A percentile compares a stretch with the other conserved stretches of the same genome.
Evolutionary conservation across 768 basidiomycete species (phyloP).

Genomic region (Phaffia australis): DNA sequence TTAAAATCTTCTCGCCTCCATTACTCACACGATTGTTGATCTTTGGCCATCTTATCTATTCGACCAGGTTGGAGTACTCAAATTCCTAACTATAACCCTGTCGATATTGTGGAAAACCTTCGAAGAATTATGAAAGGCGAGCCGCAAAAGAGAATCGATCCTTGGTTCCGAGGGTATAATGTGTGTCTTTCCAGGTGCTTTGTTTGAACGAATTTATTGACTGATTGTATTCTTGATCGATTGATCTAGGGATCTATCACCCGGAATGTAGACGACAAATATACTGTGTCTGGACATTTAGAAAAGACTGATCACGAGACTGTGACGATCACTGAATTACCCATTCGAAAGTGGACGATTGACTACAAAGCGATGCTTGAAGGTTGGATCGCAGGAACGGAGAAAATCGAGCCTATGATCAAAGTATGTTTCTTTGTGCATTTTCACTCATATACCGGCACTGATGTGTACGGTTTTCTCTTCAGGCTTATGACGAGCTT

Average conservation of each 20-base stretch:
- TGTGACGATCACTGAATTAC: constrained; percentile 87
- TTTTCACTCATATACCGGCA: too few relatives aligned
- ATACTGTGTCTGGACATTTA: constrained; percentile 62
- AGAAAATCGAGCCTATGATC: constrained; percentile 67
- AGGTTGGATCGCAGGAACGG: constrained; percentile 58
- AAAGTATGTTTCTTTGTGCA: constrained; percentile 46
- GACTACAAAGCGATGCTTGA: constrained; percentile 87
- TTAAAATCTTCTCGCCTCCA: not conserved
- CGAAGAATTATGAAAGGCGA: constrained; percentile 75
- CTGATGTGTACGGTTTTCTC: too few relatives aligned
- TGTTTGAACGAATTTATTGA: not conserved
- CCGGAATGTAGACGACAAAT: constrained; percentile 45
- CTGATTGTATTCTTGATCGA: not conserved
- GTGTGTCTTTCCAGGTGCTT: constrained; percentile 29
- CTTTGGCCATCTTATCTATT: constrained; percentile 2
- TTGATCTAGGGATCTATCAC: constrained; percentile 16
- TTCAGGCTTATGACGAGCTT: constrained; percentile 84
- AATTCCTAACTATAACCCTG: constrained; percentile 84
- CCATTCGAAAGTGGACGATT: constrained; percentile 90
- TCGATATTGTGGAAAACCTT: constrained; percentile 77
- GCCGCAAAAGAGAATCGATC: constrained; percentile 65
- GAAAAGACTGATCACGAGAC: constrained; percentile 75
- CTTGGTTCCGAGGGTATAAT: constrained; percentile 92
- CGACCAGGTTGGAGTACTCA: constrained; percentile 80
- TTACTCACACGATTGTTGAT: not conserved